Percentiles rank a stretch among this genome's conserved stretches.
Evolutionary conservation across 768 basidiomycete species (phyloP).

Genomic region (Amylocystis lapponica): DNA sequence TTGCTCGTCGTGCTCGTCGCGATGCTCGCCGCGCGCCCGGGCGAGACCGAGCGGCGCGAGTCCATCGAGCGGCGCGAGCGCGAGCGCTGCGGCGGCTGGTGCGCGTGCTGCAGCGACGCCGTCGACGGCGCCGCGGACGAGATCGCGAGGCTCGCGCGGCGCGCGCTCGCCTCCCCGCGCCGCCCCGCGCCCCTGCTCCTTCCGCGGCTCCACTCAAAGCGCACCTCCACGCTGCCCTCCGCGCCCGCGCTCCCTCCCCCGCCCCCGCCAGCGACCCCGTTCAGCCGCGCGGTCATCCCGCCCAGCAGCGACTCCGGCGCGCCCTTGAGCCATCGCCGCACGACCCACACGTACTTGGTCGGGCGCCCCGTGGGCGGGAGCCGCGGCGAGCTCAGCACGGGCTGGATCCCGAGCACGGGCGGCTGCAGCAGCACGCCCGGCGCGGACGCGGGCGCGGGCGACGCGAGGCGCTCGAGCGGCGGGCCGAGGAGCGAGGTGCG

Average conservation of each 20-base stretch:
- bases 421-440: slow-evolving; percentile 25
- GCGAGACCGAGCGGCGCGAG: slow-evolving; percentile 17
- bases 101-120: slow-evolving; percentile 11
- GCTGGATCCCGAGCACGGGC: slow-evolving; percentile 63
- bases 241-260: background rate
- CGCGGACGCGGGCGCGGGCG: slow-evolving; percentile 1
- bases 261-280: slow-evolving; percentile 16
- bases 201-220: slow-evolving; percentile 75
- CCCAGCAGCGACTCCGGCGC: slow-evolving; percentile 39
- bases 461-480: no score
- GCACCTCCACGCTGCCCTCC: slow-evolving; percentile 50
- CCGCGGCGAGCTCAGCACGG: slow-evolving; percentile 49
- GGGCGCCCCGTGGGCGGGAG: slow-evolving; percentile 34
- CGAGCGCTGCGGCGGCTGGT: slow-evolving; percentile 8
- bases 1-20: slow-evolving; percentile 7
- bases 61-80: slow-evolving; percentile 12
- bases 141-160: slow-evolving; percentile 13
- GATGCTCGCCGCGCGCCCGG: slow-evolving; percentile 12
- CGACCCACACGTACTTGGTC: slow-evolving; percentile 66
- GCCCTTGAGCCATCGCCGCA: slow-evolving; percentile 70
- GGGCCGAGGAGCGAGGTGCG: slow-evolving; percentile 8
- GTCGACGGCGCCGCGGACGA: slow-evolving; percentile 16
- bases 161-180: slow-evolving; percentile 20
- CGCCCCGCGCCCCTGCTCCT: slow-evolving; percentile 19
- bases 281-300: slow-evolving; percentile 38